A percentile compares a stretch with the other conserved stretches of the same genome.
Evolutionary conservation across 1,284 basidiomycete species (phyloP).

Genomic region (Pseudozyma pruni): DNA sequence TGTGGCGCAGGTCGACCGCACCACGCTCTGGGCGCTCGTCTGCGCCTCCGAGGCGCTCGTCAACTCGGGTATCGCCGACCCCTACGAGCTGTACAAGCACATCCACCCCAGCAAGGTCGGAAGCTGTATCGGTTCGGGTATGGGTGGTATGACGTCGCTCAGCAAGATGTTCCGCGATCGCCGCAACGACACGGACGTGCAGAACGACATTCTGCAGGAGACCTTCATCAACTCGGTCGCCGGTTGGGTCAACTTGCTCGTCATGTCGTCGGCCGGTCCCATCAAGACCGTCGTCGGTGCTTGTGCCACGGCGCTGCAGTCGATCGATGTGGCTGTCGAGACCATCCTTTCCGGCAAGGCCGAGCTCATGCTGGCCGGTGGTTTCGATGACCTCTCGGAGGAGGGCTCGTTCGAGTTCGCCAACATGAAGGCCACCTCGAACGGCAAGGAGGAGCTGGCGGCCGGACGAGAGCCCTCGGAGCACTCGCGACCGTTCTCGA

Average conservation of each 20-base stretch:
- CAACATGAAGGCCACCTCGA: constrained; percentile 99
- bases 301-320: constrained; percentile 96
- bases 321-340: constrained; percentile 96
- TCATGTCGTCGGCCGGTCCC: constrained; percentile 74
- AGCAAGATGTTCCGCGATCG: constrained; percentile 93
- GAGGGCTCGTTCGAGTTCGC: constrained; percentile 93
- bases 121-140: constrained; percentile 76
- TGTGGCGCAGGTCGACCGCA: constrained; percentile 89
- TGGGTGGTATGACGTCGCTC: constrained; percentile 82
- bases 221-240: constrained; percentile 73
- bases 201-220: constrained; percentile 97
- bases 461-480: constrained; percentile 97
- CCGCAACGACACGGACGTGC: constrained; percentile 94
- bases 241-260: constrained; percentile 94
- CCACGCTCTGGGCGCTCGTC: constrained; percentile 96
- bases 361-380: constrained; percentile 98
- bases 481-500: constrained; percentile 97
- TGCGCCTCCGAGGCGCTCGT: constrained; percentile 92
- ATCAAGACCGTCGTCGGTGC: constrained; percentile 99
- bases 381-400: constrained; percentile 96
- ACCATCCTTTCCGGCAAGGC: constrained; percentile 93
- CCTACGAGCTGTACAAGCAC: constrained; percentile 80
- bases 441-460: constrained; percentile 93
- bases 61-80: constrained; percentile 96
- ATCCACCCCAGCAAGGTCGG: constrained; percentile 92